Percentiles rank a stretch among this genome's conserved stretches.
Conservation (phyloP, 495 filamentous ascomycete genomes). For the Neurospora tetraspora region DNA sequence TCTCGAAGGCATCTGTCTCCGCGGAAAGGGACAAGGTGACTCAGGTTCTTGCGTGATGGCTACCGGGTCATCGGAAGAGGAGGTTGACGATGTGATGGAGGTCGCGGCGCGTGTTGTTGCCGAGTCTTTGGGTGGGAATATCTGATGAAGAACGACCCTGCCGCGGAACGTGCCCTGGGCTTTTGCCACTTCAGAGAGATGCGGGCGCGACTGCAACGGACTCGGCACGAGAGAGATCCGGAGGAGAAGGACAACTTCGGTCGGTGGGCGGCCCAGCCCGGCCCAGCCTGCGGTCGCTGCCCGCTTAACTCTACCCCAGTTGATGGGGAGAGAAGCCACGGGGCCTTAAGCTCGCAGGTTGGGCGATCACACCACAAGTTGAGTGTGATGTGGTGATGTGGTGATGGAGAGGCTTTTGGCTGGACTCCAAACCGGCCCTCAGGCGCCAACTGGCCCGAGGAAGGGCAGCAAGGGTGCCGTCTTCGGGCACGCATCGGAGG, state of each 20-base stretch:
- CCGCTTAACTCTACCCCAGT: not conserved
- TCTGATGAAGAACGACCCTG: too few relatives aligned
- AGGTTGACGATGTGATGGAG: too few relatives aligned
- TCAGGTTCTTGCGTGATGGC: too few relatives aligned
- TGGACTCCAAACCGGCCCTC: not conserved
- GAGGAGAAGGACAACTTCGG: not conserved
- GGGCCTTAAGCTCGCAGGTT: not conserved
- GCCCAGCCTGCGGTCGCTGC: not conserved
- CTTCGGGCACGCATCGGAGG: not conserved
- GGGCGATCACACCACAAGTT: not conserved
- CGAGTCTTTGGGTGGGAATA: conserved; percentile 12
- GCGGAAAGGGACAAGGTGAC: too few relatives aligned
- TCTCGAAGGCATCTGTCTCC: too few relatives aligned
- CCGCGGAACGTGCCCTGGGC: not conserved
- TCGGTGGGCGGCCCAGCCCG: not conserved
- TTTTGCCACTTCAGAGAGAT: not conserved
- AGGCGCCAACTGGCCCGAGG: not conserved
- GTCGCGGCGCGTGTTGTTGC: conserved; percentile 12
- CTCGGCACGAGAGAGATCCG: not conserved
- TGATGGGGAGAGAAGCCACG: not conserved
- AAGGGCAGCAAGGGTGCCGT: not conserved
- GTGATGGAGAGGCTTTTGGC: too few relatives aligned
- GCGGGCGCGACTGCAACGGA: not conserved
- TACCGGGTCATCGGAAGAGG: too few relatives aligned
- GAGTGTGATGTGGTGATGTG: not conserved